Conservation (phyloP, 371 early-diverging fungal genomes). For the Dinochytrium kinnereticum region DNA sequence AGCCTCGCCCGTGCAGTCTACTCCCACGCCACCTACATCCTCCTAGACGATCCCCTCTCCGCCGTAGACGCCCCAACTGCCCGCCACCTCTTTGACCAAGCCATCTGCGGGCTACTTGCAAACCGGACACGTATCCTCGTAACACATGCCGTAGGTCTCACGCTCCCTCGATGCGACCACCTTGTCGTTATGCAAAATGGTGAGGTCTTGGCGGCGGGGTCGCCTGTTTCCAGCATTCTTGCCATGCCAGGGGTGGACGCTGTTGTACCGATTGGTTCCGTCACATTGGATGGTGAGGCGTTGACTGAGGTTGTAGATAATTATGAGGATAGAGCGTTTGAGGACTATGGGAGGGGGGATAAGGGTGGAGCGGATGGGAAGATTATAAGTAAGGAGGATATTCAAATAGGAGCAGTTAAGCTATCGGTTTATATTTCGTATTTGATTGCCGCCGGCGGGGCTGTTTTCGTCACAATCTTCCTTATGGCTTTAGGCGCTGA, state of each 20-base stretch:
- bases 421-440: conserved; percentile 43
- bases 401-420: conserved; percentile 45
- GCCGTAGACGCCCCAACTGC: conserved; percentile 90
- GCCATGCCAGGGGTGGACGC: not conserved
- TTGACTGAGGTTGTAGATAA: not conserved
- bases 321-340: not conserved
- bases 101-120: conserved; percentile 66
- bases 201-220: conserved; percentile 27
- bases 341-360: conserved; percentile 29
- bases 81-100: conserved; percentile 66
- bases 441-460: conserved; percentile 49
- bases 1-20: conserved; percentile 39
- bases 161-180: conserved; percentile 35
- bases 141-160: conserved; percentile 75
- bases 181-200: conserved; percentile 43
- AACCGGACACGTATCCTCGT: conserved; percentile 83
- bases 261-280: conserved; percentile 14
- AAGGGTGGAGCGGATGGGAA: conserved; percentile 18
- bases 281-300: not conserved
- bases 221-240: not conserved
- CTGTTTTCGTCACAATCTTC: conserved; percentile 33
- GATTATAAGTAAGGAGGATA: conserved; percentile 38
- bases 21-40: conserved; percentile 31
- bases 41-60: conserved; percentile 62
- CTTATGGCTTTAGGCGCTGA: conserved; percentile 19